These are phyloP conservation scores for Anacardium occidentale DNA, from an alignment of 345 rosid species.

Conservation along the genomic window DNA sequence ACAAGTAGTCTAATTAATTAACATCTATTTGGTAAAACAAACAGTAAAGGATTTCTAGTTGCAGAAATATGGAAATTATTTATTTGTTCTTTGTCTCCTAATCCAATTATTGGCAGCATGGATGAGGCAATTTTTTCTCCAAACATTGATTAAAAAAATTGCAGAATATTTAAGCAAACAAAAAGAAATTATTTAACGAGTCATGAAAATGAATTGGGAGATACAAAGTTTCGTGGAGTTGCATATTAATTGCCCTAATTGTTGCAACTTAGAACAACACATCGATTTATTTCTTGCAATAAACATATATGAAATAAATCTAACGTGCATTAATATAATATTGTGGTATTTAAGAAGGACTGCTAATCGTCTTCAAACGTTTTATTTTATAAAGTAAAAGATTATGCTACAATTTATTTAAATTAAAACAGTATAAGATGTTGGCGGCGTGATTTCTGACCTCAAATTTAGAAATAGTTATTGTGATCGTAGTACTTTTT, in stretches of 20 bases:
- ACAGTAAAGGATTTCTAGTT: background rate
- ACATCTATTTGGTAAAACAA: background rate
- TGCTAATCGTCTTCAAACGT: too few relatives aligned
- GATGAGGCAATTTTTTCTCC: constrained; percentile 4
- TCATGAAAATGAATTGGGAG: background rate
- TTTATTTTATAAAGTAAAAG: too few relatives aligned
- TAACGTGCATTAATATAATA: too few relatives aligned
- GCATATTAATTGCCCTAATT: background rate
- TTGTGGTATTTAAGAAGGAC: too few relatives aligned
- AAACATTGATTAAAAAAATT: constrained; percentile 7
- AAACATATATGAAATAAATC: too few relatives aligned
- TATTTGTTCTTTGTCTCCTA: constrained; percentile 19
- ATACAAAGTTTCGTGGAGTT: background rate
- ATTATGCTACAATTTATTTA: too few relatives aligned
- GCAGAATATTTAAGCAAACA: background rate
- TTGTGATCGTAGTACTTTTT: too few relatives aligned
- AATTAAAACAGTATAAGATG: too few relatives aligned
- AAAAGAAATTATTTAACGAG: background rate
- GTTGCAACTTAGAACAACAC: background rate
- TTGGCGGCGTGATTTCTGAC: background rate
- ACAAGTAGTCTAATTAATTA: background rate
- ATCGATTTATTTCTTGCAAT: background rate
- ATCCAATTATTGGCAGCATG: constrained; percentile 12
- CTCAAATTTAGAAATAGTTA: too few relatives aligned
- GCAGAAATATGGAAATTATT: constrained; percentile 11